These are phyloP conservation scores for Zygosaccharomyces sapae DNA, from an alignment of 1,139 yeast species.

Conservation along the genomic window DNA sequence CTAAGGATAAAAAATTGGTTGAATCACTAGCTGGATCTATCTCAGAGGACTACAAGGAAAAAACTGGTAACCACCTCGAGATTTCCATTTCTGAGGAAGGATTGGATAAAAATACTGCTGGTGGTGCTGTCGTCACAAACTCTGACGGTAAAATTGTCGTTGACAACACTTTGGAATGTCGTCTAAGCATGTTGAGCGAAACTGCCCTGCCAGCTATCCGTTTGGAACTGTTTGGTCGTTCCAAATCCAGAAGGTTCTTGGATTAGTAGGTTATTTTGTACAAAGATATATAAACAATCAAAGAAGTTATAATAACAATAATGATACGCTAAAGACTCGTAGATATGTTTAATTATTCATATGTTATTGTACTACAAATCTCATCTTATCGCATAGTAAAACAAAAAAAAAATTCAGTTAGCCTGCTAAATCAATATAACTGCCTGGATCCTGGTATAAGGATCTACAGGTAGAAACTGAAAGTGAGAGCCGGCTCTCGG, in stretches of 20 bases:
- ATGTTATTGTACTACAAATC: neutral
- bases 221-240: constrained; percentile 83
- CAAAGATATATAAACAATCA: neutral
- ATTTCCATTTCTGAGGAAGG: constrained; percentile 54
- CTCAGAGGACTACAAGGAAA: constrained; percentile 56
- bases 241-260: constrained; percentile 83
- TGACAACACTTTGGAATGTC: constrained; percentile 89
- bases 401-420: too few relatives aligned
- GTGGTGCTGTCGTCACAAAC: constrained; percentile 77
- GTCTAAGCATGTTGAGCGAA: constrained; percentile 75
- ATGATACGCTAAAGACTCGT: neutral
- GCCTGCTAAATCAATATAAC: too few relatives aligned
- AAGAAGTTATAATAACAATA: neutral
- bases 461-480: neutral
- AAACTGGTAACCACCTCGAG: constrained; percentile 49
- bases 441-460: neutral
- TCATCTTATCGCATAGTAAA: neutral
- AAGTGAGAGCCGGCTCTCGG: constrained; percentile 5
- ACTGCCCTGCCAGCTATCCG: constrained; percentile 91
- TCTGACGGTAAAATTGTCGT: constrained; percentile 80
- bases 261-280: constrained; percentile 44
- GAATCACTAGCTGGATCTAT: constrained; percentile 50
- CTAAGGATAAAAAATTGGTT: constrained; percentile 62
- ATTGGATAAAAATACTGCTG: constrained; percentile 64
- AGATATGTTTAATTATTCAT: too few relatives aligned